Evolutionary conservation across 345 rosid genomes (phyloP).

Genomic region (Camelina hispida): DNA sequence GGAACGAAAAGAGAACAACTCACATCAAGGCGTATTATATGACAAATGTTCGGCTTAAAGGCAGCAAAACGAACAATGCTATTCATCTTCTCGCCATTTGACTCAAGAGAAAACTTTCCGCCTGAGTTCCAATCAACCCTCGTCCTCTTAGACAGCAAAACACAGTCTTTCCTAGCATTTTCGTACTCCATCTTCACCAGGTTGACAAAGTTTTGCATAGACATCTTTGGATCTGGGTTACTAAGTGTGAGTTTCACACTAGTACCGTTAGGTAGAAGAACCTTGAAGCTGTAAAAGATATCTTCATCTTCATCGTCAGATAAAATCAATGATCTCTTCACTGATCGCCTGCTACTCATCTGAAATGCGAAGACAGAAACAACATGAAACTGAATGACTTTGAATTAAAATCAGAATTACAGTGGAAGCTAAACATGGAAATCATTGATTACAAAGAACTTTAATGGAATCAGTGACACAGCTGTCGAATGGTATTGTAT

Average conservation of each 20-base stretch:
- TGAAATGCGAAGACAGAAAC: slow-evolving; percentile 25
- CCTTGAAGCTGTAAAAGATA: slow-evolving; percentile 48
- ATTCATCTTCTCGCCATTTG: slow-evolving; percentile 37
- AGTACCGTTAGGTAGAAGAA: slow-evolving; percentile 62
- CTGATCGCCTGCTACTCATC: slow-evolving; percentile 24
- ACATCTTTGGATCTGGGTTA: slow-evolving; percentile 43
- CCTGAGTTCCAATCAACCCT: slow-evolving; percentile 48
- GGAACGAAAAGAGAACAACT: not conserved
- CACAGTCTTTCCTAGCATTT: slow-evolving; percentile 12
- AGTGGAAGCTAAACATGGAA: slow-evolving; percentile 23
- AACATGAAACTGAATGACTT: slow-evolving; percentile 3
- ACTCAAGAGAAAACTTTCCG: slow-evolving; percentile 35
- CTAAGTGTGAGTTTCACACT: slow-evolving; percentile 43
- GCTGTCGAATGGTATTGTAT: not conserved
- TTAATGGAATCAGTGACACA: not conserved
- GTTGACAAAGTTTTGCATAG: slow-evolving; percentile 43
- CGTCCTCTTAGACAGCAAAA: slow-evolving; percentile 22
- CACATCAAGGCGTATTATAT: slow-evolving; percentile 59
- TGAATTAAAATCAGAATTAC: not conserved
- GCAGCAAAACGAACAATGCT: slow-evolving; percentile 39
- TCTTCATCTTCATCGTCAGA: slow-evolving; percentile 29
- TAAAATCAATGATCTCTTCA: slow-evolving; percentile 36
- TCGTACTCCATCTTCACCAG: slow-evolving; percentile 48
- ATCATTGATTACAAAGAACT: not conserved
- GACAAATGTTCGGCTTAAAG: slow-evolving; percentile 50